Base-by-base conservation (phyloP, 192 early-diverging fungal species). In the Coemansia umbellata region DNA sequence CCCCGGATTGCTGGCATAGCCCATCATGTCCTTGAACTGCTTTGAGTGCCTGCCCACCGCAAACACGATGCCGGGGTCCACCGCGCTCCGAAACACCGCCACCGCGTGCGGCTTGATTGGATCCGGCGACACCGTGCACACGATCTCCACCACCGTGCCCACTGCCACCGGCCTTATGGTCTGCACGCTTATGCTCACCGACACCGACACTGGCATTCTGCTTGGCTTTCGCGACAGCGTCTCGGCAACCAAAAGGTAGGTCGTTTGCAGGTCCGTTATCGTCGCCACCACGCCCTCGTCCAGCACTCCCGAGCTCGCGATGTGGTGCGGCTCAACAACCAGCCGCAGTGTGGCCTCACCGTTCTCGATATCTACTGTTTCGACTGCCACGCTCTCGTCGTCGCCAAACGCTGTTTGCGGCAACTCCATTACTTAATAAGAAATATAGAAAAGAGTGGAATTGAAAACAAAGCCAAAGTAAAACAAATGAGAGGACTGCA, bases 241-340 rank as follows among this genome's bases (percentile, higher is more conserved):
- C 40, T 74, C 55, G 13, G 70, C 40, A 18, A 56, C 30, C 24
- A 74, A 33, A 49, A 73, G 41, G 19, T 50, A 60, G 13, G 69
- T 57, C 11, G 70, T 74, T 33, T 61, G 41, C 50, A 63, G 66
- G 63, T 74, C 70, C 13, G 63, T 51, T 0, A 74, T 18, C 13
- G 70, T 66, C 0, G 63, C 63, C 5, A 66, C 70, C 24, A 66
- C 17, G 5, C 63, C 70, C 47, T 74, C 70, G 47, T 74, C 70
- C n/a, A 74, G 40, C 0, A 55, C 56, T 8, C 71, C 60, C 8
- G 51, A 47, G 6, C 45, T n/a, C 14, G 19, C 52, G 19, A 72
- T 50, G n/a, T 72, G 69, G 11, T 64, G 56, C 15, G 14, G 33
- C 1, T 19, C 42, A 1, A 65, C 60, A 3, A 10, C 13, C 15